phyloP scores from a whole-genome alignment of 192 early-diverging fungal genomes.

The Coemansia sp. region DNA sequence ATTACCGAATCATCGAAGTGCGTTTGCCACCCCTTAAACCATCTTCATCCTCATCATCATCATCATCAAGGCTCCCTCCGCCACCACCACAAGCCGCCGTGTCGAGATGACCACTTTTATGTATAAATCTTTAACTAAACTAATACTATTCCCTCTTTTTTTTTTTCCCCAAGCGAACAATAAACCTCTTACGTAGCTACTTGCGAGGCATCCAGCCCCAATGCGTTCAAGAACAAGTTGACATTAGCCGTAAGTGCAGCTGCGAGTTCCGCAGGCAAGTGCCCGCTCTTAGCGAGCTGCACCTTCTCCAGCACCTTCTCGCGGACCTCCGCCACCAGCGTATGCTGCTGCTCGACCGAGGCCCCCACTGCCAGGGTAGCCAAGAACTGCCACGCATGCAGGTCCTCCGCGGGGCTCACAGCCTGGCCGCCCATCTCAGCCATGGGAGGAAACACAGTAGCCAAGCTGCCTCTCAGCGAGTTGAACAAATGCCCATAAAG shows the following conservation, averaged over 20 bases:
- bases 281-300: constrained; percentile 61
- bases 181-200: constrained; percentile 14
- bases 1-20: constrained; percentile 44
- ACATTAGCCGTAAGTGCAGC: constrained; percentile 76
- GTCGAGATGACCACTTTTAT: neutral
- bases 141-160: too few relatives aligned
- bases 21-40: constrained; percentile 39
- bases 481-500: constrained; percentile 82
- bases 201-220: constrained; percentile 76
- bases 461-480: constrained; percentile 71
- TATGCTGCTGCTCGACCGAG: constrained; percentile 89
- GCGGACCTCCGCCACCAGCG: constrained; percentile 87
- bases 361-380: constrained; percentile 94
- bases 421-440: constrained; percentile 45
- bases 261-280: constrained; percentile 57
- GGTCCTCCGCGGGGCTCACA: constrained; percentile 61
- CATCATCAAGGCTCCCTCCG: too few relatives aligned
- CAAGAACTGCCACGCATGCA: constrained; percentile 97
- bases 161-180: constrained; percentile 3
- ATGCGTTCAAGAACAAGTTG: constrained; percentile 93
- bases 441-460: constrained; percentile 68
- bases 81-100: too few relatives aligned
- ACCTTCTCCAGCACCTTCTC: constrained; percentile 79
- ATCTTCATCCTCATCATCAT: constrained; percentile 1
- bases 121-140: too few relatives aligned